Conservation (phyloP, 768 basidiomycete genomes). For the Serendipita sp. region DNA sequence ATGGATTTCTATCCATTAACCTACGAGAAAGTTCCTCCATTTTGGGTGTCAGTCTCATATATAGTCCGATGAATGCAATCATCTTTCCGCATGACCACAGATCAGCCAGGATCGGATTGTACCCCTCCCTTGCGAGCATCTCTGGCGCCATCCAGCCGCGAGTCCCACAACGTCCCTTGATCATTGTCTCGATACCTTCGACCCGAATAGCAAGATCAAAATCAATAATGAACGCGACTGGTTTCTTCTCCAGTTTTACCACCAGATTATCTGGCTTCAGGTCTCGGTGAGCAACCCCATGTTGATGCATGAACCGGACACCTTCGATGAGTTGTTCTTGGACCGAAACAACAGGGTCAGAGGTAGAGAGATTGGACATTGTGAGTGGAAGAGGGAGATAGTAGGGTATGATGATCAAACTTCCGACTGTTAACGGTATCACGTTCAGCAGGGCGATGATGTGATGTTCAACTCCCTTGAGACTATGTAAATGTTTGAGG, state of each 20-base stretch:
- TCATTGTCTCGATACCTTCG: too few relatives aligned
- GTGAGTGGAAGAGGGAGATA: too few relatives aligned
- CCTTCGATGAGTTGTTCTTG: background rate
- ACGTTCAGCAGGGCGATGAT: background rate
- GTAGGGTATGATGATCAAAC: background rate
- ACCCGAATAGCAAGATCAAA: background rate
- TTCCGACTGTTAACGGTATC: too few relatives aligned
- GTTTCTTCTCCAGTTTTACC: background rate
- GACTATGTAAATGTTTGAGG: background rate
- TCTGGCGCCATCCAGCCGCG: background rate
- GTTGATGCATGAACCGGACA: slow-evolving; percentile 4
- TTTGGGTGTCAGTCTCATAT: background rate
- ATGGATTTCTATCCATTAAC: too few relatives aligned
- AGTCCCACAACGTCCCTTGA: background rate
- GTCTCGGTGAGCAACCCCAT: slow-evolving; percentile 5
- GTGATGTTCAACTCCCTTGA: background rate
- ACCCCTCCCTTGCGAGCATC: background rate
- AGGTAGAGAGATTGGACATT: too few relatives aligned
- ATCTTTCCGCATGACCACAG: background rate
- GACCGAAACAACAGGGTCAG: too few relatives aligned
- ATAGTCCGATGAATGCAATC: background rate
- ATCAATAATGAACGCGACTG: background rate
- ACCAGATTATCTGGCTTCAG: slow-evolving; percentile 7
- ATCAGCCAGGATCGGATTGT: background rate
- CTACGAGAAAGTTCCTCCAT: background rate